Evolutionary conservation across 139 green algal genomes (phyloP), one percentile per base, ranked within the genome.

Genomic region (Chlamydomonas incerta): DNA sequence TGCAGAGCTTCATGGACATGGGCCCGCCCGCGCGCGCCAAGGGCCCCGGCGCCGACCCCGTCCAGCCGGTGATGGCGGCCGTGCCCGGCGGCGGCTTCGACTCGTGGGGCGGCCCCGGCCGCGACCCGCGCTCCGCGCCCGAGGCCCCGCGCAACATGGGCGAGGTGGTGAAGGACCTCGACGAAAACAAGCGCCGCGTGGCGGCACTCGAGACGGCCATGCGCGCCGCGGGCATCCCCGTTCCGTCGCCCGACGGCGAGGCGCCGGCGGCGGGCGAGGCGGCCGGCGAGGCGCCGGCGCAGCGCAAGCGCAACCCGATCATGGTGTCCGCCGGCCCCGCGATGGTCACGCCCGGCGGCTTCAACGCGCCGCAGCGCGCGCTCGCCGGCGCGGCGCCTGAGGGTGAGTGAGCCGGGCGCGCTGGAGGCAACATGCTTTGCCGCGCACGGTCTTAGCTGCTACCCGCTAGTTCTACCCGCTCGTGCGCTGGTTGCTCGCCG

Each of bases 81-180:
- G 62, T 69, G 62, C 62, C 62, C 5, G 6, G 9, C 3, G 63
- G 37, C 10, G 77, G 23, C 5, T 9, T 47, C 18, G 77, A 84
- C 37, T 65, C 18, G 47, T 84, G 77, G 77, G 65, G 77, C 65
- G n/a, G 18, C 18, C 65, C 77, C 6, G 77, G 77, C 31, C 65
- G 77, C 23, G 77, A 84, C 31, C 77, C 77, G 47, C 65, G 77
- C 28, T 28, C 50, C 18, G 65, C 77, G 20, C 65, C 65, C 65
- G 62, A 84, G 77, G 46, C 72, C 31, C 23, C 41, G 5, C 67
- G 35, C n/a, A 75, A 67, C 77, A 37, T 75, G n/a, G 63, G 77
- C 75, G 20, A 55, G 77, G 41, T 23, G 3, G 3, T 3, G 1
- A 1, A 6, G 24, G 34, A n/a, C n/a, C n/a, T n/a, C n/a, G n/a